A percentile compares a stretch with the other conserved stretches of the same genome.
Conservation (phyloP, 768 basidiomycete genomes). For the Daedalea quercina region DNA sequence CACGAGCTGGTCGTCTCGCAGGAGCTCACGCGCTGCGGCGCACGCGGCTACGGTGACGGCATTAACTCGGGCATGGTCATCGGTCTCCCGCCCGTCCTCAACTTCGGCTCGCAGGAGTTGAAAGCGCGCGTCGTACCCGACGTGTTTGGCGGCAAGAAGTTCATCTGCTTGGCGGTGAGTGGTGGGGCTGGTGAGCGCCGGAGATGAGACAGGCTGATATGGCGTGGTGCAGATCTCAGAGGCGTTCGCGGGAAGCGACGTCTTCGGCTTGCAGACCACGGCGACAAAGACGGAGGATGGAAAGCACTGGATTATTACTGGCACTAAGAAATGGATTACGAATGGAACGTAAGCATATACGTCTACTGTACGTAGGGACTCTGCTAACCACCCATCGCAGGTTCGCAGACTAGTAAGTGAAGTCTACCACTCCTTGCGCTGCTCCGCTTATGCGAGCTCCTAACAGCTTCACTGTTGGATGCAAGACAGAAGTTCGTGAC, state of each 20-base stretch:
- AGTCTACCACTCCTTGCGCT: background rate
- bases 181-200: background rate
- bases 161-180: constrained; percentile 65
- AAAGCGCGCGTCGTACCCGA: constrained; percentile 56
- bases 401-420: constrained; percentile 33
- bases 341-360: constrained; percentile 49
- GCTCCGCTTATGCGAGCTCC: background rate
- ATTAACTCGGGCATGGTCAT: constrained; percentile 73
- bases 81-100: constrained; percentile 78
- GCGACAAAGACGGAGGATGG: constrained; percentile 80
- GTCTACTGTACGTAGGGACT: background rate
- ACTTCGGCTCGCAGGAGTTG: constrained; percentile 67
- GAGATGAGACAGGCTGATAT: background rate
- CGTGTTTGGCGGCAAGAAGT: constrained; percentile 70
- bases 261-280: constrained; percentile 72
- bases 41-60: constrained; percentile 80
- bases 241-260: constrained; percentile 83
- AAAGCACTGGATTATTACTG: constrained; percentile 80
- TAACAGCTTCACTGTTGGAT: constrained; percentile 60
- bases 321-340: constrained; percentile 84
- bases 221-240: constrained; percentile 50
- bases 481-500: constrained; percentile 47
- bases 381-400: constrained; percentile 8
- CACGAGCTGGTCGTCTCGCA: constrained; percentile 46
- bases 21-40: constrained; percentile 42